Evolutionary conservation across 176 grass and related monocot genomes (phyloP).

Genomic region (Musa itinerans): DNA sequence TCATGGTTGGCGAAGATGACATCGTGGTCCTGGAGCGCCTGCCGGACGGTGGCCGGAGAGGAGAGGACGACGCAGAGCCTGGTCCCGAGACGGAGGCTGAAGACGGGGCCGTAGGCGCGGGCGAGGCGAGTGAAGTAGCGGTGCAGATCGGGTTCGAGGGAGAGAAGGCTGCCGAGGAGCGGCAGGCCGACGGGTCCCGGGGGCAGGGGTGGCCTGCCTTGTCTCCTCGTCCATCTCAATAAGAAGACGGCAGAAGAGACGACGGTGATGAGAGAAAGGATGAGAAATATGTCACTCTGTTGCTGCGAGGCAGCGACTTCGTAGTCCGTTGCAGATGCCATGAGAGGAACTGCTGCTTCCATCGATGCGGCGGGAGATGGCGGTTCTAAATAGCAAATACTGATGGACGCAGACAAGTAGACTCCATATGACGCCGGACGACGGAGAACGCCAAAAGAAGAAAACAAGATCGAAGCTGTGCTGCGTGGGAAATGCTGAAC

Average conservation of each 20-base stretch:
- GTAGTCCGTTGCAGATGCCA: too few species aligned
- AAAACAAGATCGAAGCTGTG: too few species aligned
- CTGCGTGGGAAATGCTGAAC: too few species aligned
- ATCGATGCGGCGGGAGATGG: too few species aligned
- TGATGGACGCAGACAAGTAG: too few species aligned
- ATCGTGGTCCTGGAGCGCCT: too few species aligned
- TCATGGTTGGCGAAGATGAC: too few species aligned
- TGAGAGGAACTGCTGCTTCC: too few species aligned
- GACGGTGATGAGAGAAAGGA: conserved; percentile 15
- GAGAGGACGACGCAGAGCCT: conserved; percentile 51
- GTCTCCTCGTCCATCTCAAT: neutral
- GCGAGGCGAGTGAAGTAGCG: conserved; percentile 51
- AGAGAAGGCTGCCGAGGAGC: conserved; percentile 53
- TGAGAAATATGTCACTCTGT: neutral
- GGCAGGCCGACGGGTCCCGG: conserved; percentile 46
- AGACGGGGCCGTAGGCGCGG: conserved; percentile 35
- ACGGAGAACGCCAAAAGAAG: too few species aligned
- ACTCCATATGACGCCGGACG: too few species aligned
- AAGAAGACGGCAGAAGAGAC: conserved; percentile 17
- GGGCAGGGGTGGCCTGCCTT: conserved; percentile 1
- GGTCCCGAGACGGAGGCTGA: conserved; percentile 59
- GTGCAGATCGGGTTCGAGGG: conserved; percentile 51
- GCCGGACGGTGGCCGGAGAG: conserved; percentile 30
- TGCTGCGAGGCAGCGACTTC: too few species aligned
- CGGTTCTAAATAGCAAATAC: too few species aligned